Base-by-base conservation (phyloP, 495 filamentous ascomycete genomes). In the Penicillium bialowiezense region DNA sequence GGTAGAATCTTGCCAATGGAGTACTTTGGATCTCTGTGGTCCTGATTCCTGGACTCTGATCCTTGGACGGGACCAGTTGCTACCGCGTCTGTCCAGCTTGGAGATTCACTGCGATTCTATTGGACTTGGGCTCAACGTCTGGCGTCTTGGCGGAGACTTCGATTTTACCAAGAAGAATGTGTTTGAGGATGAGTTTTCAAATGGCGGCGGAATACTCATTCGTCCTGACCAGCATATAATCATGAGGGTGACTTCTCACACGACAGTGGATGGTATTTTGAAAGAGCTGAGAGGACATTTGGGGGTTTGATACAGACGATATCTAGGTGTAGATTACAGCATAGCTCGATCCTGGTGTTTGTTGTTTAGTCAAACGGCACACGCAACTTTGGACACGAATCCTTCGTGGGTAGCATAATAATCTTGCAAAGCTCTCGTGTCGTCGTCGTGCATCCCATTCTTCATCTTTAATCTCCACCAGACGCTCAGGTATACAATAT, bases 21-120 rank as follows among this genome's bases (percentile, higher is more conserved):
- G 60, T 17, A 61, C 49, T 2, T 49, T 65, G 10, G 62, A 65
- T 51, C 41, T 65, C 19, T 65, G 54, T 49, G 44, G 41, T 7
- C 38, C 51, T 19, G 49, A 62, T 35, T 45, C 48, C 12, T 64
- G 60, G 41, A 65, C 62, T 6, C 19, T 44, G 7, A 45, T 54
- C 20, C 7, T 41, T 2, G 51, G 45, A n/a, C 45, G 43, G 10
- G 14, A 14, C 12, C 5, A 39, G 17, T n/a, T 5, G 10, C 17
- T 6, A 12, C 14, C 20, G 10, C 20, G 31, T 0, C 10, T 35
- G 32, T 12, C 20, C 1, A 10, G 7, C 3, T 13, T 54, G 1
- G 9, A 54, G 18, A 34, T 24, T 20, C 33, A 50, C 20, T 54
- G 32, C 21, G 8, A 40, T 2, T 7, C 26, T 4, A 41, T 26